Evolutionary conservation across 768 basidiomycete species (phyloP).

Genomic region (Mycena belliarum): DNA sequence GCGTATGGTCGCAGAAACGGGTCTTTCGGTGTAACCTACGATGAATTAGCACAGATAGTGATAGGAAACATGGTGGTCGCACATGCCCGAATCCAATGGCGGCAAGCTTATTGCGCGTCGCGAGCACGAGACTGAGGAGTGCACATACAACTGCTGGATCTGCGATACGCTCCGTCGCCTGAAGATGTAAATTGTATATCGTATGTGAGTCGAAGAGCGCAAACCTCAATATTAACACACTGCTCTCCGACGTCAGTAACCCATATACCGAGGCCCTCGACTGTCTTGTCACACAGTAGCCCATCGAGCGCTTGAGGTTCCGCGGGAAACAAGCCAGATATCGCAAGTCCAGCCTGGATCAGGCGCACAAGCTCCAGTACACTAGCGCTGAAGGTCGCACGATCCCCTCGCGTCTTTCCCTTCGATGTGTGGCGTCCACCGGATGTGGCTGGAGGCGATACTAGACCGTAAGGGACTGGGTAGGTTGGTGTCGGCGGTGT

Average conservation of each 20-base stretch:
- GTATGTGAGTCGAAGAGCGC: background rate
- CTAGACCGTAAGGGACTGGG: background rate
- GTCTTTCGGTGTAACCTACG: slow-evolving; percentile 61
- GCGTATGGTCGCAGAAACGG: slow-evolving; percentile 72
- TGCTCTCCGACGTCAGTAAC: slow-evolving; percentile 63
- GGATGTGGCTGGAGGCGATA: slow-evolving; percentile 14
- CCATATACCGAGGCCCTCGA: slow-evolving; percentile 73
- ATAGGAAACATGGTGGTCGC: background rate
- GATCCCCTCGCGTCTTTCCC: slow-evolving; percentile 34
- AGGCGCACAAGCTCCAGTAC: slow-evolving; percentile 79
- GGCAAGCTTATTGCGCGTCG: slow-evolving; percentile 69
- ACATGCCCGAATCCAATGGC: slow-evolving; percentile 42
- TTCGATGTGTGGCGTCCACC: slow-evolving; percentile 14
- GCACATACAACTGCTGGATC: slow-evolving; percentile 74
- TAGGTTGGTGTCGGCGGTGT: slow-evolving; percentile 24
- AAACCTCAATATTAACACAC: slow-evolving; percentile 55
- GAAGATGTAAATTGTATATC: background rate
- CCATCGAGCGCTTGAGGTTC: slow-evolving; percentile 50
- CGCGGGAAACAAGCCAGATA: slow-evolving; percentile 65
- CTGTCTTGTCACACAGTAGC: slow-evolving; percentile 74
- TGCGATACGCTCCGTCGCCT: slow-evolving; percentile 67
- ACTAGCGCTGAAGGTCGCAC: slow-evolving; percentile 54
- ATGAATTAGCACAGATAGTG: background rate
- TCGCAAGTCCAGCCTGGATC: slow-evolving; percentile 66
- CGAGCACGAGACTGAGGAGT: slow-evolving; percentile 67